These are phyloP conservation scores for Cucurbita argyrosperma DNA, from an alignment of 306 rosid species.

Conservation along the genomic window DNA sequence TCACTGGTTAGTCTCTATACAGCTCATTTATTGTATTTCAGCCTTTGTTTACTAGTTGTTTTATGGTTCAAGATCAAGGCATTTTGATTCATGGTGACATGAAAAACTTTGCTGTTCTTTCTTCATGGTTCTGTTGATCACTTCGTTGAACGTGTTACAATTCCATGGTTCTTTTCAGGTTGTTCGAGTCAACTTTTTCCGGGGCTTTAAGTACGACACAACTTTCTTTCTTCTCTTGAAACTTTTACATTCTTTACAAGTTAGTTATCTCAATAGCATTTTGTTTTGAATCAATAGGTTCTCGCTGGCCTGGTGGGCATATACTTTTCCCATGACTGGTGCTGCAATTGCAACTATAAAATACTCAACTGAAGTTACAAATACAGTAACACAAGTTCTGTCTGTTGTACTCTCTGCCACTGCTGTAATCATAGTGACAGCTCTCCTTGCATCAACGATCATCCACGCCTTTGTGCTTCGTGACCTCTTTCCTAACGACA, in stretches of 20 bases:
- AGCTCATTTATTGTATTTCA: neutral
- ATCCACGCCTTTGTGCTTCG: slow-evolving; percentile 57
- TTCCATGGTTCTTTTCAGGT: slow-evolving; percentile 36
- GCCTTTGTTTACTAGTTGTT: neutral
- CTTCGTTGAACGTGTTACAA: neutral
- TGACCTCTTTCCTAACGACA: slow-evolving; percentile 85
- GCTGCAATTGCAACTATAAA: slow-evolving; percentile 86
- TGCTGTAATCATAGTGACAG: slow-evolving; percentile 40
- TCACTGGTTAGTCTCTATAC: slow-evolving; percentile 42
- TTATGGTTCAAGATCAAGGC: neutral
- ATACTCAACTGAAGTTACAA: slow-evolving; percentile 59
- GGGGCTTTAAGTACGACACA: slow-evolving; percentile 34
- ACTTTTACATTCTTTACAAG: neutral
- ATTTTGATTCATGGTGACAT: neutral
- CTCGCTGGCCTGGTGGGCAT: slow-evolving; percentile 96
- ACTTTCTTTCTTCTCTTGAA: neutral
- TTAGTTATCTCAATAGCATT: neutral
- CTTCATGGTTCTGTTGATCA: neutral
- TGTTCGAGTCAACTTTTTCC: slow-evolving; percentile 23
- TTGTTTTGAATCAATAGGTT: slow-evolving; percentile 34
- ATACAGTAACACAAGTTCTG: slow-evolving; percentile 30
- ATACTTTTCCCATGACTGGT: slow-evolving; percentile 96
- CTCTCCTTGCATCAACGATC: slow-evolving; percentile 42
- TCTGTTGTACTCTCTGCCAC: slow-evolving; percentile 28
- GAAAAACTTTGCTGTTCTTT: neutral